These are phyloP conservation scores for Xylariaceae sp. DNA, from an alignment of 2,329 filamentous ascomycete species.

Conservation along the genomic window DNA sequence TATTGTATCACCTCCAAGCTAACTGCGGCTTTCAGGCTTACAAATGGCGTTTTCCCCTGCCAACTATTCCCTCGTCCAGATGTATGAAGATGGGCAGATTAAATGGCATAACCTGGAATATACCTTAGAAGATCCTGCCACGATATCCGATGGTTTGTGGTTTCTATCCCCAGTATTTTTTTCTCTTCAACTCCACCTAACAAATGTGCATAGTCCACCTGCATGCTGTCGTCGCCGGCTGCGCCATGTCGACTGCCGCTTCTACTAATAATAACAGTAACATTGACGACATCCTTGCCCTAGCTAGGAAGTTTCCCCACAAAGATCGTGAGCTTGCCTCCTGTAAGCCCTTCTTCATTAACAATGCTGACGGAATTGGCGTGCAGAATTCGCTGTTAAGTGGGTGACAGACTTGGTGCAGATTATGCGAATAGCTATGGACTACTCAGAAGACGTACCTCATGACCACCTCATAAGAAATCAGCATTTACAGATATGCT, in stretches of 20 bases:
- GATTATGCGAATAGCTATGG: conserved; percentile 74
- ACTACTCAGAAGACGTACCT: conserved; percentile 79
- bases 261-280: conserved; percentile 55
- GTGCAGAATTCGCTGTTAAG: conserved; percentile 63
- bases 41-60: conserved; percentile 69
- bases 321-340: conserved; percentile 44
- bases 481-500: conserved; percentile 72
- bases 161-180: neutral
- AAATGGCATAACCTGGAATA: conserved; percentile 65
- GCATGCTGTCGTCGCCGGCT: conserved; percentile 64
- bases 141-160: conserved; percentile 57
- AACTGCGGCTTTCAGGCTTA: conserved; percentile 50
- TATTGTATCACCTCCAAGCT: conserved; percentile 5
- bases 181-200: conserved; percentile 28
- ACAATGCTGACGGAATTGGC: conserved; percentile 4
- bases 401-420: conserved; percentile 72
- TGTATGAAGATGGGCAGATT: conserved; percentile 64
- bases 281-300: conserved; percentile 75
- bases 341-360: neutral
- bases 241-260: conserved; percentile 61
- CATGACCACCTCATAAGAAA: conserved; percentile 78
- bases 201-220: conserved; percentile 54
- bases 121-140: conserved; percentile 55
- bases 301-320: conserved; percentile 60
- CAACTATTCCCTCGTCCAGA: conserved; percentile 62